These are phyloP conservation scores for Biscogniauxia marginata DNA, from an alignment of 2,329 filamentous ascomycete species.

Conservation along the genomic window DNA sequence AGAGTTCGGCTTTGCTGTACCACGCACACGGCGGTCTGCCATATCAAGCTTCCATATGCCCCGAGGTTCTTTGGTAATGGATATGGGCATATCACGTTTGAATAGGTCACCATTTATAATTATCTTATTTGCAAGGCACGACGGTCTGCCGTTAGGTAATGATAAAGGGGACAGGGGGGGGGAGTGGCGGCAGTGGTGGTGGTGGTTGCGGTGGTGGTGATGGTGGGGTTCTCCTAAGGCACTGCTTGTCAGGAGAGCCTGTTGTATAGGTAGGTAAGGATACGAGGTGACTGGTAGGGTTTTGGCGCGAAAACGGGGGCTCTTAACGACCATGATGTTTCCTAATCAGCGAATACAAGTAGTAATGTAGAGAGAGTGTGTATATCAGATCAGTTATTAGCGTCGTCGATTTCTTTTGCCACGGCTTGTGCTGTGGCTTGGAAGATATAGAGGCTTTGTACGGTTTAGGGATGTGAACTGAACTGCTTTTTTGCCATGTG, in stretches of 20 bases:
- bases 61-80: constrained; percentile 3
- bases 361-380: constrained; percentile 30
- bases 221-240: constrained; percentile 4
- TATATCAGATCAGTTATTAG: constrained; percentile 5
- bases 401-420: too few relatives aligned
- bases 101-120: constrained; percentile 14
- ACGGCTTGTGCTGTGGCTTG: too few relatives aligned
- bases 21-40: not conserved
- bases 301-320: constrained; percentile 20
- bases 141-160: constrained; percentile 4
- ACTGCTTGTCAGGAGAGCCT: constrained; percentile 6
- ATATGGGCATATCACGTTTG: constrained; percentile 16
- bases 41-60: not conserved
- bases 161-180: not conserved
- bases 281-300: constrained; percentile 22
- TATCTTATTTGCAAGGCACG: constrained; percentile 4
- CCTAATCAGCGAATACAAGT: constrained; percentile 27
- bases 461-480: too few relatives aligned
- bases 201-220: too few relatives aligned
- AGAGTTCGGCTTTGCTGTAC: not conserved
- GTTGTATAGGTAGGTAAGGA: constrained; percentile 28
- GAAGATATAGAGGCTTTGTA: too few relatives aligned
- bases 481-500: too few relatives aligned
- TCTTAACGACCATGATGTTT: constrained; percentile 29
- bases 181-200: not conserved